Evolutionary conservation across 306 rosid species (phyloP), one percentile per base, ranked within the genome.

Genomic region (Prunus mume): DNA sequence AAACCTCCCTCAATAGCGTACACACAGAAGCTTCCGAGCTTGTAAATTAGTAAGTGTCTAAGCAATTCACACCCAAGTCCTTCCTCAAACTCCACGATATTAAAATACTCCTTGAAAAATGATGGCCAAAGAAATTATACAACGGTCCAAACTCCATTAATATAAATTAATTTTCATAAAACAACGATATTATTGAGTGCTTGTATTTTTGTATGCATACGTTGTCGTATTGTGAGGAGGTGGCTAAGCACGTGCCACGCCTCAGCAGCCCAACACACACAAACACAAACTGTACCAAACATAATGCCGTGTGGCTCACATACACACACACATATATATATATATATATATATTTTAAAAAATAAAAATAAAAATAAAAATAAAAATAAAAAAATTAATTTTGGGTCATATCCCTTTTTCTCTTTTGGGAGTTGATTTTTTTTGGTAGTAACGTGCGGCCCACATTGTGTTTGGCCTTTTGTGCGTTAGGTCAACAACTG

Each of bases 401-500:
- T 34, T 34, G 43, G 43, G 43, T 6, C 43, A 51, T 70, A 41
- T 72, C 20, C 17, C 14, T 52, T 38, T 55, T 73, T 56, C 56
- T 77, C 76, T 64, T 68, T 78, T 45, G 41, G 77, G 66, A 68
- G 51, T 65, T 28, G 9, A 18, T 47, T 25, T 72, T 73, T 12
- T 75, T 73, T 32, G 6, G 38, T 12, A 67, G 79, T 34, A 86
- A 82, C 86, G 82, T 78, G 93, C 74, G 87, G 86, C 78, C 86
- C 96, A 86, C 77, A 47, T 38, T 7, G 38, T 63, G 45, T 80
- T 89, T 93, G 96, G 86, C 86, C 58, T 76, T 80, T 74, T 65
- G 78, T 80, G 93, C 60, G 73, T 81, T 85, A 77, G 93, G 97
- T 93, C 92, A 88, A 93, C 95, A 88, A 87, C 86, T 78, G 72